phyloP scores from a whole-genome alignment of 495 filamentous ascomycete species.

The Daldinia caldariorum region DNA sequence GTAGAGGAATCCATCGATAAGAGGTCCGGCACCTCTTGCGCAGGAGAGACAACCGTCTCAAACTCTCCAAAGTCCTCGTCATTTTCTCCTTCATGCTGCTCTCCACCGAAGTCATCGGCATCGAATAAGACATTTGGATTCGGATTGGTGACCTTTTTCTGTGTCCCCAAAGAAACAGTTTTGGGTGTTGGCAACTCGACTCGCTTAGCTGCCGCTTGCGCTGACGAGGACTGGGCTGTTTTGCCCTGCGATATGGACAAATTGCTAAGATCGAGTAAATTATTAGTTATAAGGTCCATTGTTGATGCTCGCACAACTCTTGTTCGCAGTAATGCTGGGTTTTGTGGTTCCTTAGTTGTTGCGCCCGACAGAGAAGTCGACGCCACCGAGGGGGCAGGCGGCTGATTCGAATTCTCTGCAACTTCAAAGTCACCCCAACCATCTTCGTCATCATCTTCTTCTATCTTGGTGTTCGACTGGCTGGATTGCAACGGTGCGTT shows the following conservation, averaged over 20 bases:
- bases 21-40: slow-evolving; percentile 25
- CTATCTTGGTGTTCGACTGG: slow-evolving; percentile 32
- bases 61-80: slow-evolving; percentile 64
- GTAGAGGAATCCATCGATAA: slow-evolving; percentile 28
- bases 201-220: slow-evolving; percentile 11
- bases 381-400: slow-evolving; percentile 12
- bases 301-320: slow-evolving; percentile 54
- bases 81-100: slow-evolving; percentile 49
- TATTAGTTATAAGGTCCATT: slow-evolving; percentile 58
- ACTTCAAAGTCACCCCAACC: slow-evolving; percentile 82
- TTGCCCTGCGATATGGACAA: slow-evolving; percentile 16
- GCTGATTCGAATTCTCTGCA: slow-evolving; percentile 46
- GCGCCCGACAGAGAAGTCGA: slow-evolving; percentile 18
- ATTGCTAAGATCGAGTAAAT: slow-evolving; percentile 50
- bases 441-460: slow-evolving; percentile 66
- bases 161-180: slow-evolving; percentile 7
- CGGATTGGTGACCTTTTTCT: slow-evolving; percentile 26
- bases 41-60: slow-evolving; percentile 50
- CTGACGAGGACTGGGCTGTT: slow-evolving; percentile 11
- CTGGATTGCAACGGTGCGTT: slow-evolving; percentile 19
- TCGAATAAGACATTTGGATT: slow-evolving; percentile 61
- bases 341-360: slow-evolving; percentile 19
- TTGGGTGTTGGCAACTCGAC: slow-evolving; percentile 16
- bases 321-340: slow-evolving; percentile 32
- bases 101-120: slow-evolving; percentile 58